Evolutionary conservation across 164 flowering plant species (phyloP).

Genomic region (Platanus orientalis): DNA sequence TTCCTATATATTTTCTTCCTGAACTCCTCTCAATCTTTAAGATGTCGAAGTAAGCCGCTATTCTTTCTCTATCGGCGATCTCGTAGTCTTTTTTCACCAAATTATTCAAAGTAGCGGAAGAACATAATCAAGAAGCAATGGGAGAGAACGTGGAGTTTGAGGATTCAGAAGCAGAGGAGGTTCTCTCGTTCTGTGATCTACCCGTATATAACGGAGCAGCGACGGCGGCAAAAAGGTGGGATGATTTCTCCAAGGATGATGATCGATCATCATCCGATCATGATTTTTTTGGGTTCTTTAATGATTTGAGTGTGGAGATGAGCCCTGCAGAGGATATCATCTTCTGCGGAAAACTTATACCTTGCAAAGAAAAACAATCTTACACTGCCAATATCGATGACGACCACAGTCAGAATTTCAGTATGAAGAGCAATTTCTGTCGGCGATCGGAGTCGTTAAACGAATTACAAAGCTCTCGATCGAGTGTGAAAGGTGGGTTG

Average conservation of each 20-base stretch:
- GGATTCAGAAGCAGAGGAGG: constrained; percentile 19
- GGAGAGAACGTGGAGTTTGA: background rate
- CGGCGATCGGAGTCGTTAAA: constrained; percentile 36
- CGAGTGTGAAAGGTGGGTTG: constrained; percentile 6
- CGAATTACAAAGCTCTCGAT: constrained; percentile 18
- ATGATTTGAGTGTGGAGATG: constrained; percentile 23
- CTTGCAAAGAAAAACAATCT: constrained; percentile 19
- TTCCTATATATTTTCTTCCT: too few species aligned
- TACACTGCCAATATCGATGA: background rate
- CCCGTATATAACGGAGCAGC: constrained; percentile 13
- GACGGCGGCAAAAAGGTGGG: too few species aligned
- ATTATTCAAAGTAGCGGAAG: too few species aligned
- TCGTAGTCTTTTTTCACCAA: too few species aligned
- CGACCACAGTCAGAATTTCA: background rate
- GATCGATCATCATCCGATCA: constrained; percentile 19
- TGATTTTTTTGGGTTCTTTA: constrained; percentile 51
- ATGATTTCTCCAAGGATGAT: background rate
- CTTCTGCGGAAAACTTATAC: constrained; percentile 49
- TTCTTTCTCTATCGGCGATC: too few species aligned
- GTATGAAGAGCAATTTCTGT: constrained; percentile 4
- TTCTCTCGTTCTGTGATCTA: constrained; percentile 29
- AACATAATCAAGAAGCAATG: background rate
- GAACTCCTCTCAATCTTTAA: too few species aligned
- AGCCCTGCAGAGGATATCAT: constrained; percentile 59
- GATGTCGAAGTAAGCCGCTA: too few species aligned